Evolutionary conservation across 192 early-diverging fungal species (phyloP).

Genomic region (Podila minutissima): DNA sequence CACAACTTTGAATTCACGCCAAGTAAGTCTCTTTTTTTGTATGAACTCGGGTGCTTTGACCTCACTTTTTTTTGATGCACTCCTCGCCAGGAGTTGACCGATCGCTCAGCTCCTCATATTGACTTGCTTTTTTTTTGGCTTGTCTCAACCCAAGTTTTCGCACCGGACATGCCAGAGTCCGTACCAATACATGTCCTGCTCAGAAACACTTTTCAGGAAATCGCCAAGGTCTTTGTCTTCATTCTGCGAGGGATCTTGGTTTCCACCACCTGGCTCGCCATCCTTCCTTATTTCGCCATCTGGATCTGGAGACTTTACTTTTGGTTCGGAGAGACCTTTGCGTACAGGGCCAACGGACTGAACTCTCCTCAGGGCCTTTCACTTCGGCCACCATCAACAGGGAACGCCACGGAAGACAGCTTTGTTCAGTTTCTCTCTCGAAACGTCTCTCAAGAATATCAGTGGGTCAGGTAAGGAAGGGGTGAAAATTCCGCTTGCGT

Average conservation of each 20-base stretch:
- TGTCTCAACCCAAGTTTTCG: constrained; percentile 59
- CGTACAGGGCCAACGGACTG: constrained; percentile 48
- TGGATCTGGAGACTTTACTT: constrained; percentile 91
- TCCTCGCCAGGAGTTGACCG: background rate
- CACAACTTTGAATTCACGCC: constrained; percentile 87
- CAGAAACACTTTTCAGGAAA: constrained; percentile 59
- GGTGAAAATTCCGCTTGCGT: too few relatives aligned
- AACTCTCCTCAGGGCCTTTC: constrained; percentile 10
- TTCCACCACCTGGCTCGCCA: constrained; percentile 77
- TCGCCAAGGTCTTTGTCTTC: constrained; percentile 49
- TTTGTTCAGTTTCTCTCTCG: constrained; percentile 27
- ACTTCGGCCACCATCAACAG: background rate
- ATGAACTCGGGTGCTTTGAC: too few relatives aligned
- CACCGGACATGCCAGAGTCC: constrained; percentile 74
- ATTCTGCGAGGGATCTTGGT: constrained; percentile 74
- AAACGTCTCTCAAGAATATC: constrained; percentile 24
- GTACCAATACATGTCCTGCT: constrained; percentile 71
- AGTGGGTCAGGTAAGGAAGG: constrained; percentile 37
- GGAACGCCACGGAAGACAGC: constrained; percentile 18
- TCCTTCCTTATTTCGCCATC: constrained; percentile 83
- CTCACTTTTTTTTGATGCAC: background rate
- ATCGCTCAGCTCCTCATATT: background rate
- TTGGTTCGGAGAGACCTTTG: constrained; percentile 73
- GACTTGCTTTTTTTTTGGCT: background rate
- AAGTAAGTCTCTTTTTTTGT: constrained; percentile 54